phyloP scores from a whole-genome alignment of 306 rosid genomes.

The Purshia tridentata region DNA sequence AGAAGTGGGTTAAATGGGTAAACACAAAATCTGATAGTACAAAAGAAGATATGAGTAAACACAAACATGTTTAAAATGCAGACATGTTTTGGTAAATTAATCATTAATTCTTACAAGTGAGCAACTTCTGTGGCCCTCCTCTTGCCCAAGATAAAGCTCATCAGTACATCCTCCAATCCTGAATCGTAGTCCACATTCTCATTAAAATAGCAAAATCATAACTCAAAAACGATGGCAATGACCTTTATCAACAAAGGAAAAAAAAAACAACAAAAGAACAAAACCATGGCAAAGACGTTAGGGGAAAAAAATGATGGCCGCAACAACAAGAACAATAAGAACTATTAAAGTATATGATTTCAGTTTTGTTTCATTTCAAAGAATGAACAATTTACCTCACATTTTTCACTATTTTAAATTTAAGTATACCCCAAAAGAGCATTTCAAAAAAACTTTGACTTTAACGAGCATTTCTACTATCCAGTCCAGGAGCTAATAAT shows the following conservation, averaged over 20 bases:
- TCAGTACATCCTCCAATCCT: slow-evolving; percentile 67
- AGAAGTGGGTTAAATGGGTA: neutral
- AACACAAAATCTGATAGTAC: neutral
- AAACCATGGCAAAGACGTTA: too few relatives aligned
- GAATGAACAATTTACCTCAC: neutral
- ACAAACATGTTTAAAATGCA: neutral
- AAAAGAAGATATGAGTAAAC: neutral
- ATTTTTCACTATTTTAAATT: neutral
- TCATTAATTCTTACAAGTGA: slow-evolving; percentile 56
- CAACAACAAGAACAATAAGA: too few relatives aligned
- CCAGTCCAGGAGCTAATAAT: too few relatives aligned
- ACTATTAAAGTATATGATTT: neutral
- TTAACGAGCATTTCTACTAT: too few relatives aligned
- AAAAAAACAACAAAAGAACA: neutral
- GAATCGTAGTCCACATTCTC: slow-evolving; percentile 17
- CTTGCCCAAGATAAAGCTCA: slow-evolving; percentile 68
- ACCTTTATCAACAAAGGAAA: neutral
- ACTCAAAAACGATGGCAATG: neutral
- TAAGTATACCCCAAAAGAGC: neutral
- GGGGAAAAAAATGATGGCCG: too few relatives aligned
- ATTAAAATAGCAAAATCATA: neutral
- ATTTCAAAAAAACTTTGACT: neutral
- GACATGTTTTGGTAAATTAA: neutral
- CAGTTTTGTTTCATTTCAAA: neutral
- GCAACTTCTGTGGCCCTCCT: slow-evolving; percentile 84